Evolutionary conservation across 257 asterid genomes (phyloP).

Genomic region (Linderniella brevidens): DNA sequence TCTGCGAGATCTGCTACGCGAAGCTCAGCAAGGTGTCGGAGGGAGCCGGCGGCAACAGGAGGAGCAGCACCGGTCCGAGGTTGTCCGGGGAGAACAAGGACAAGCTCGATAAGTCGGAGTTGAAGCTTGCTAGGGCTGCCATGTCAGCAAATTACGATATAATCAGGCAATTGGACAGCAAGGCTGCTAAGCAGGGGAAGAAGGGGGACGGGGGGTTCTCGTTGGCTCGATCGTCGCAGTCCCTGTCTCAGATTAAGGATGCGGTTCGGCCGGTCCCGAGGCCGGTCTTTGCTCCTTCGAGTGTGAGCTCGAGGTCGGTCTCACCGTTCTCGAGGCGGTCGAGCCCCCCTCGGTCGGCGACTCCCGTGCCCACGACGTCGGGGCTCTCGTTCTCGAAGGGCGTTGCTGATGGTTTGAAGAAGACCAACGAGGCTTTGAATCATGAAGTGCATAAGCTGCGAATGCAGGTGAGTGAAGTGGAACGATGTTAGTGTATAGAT

Average conservation of each 20-base stretch:
- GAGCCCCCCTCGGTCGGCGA: conserved; percentile 86
- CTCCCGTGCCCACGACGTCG: conserved; percentile 81
- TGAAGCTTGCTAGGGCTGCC: conserved; percentile 48
- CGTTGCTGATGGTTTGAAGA: conserved; percentile 69
- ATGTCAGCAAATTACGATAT: conserved; percentile 55
- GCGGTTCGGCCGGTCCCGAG: conserved; percentile 43
- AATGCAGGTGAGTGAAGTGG: conserved; percentile 29
- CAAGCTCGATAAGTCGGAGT: conserved; percentile 62
- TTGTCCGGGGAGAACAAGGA: conserved; percentile 83
- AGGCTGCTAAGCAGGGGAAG: conserved; percentile 90
- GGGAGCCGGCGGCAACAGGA: conserved; percentile 40
- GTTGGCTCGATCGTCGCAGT: conserved; percentile 67
- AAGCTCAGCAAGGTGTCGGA: conserved; percentile 74
- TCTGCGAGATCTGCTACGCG: conserved; percentile 80
- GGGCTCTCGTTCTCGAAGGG: conserved; percentile 79
- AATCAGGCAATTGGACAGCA: conserved; percentile 65
- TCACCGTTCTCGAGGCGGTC: conserved; percentile 84
- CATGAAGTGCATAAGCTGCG: conserved; percentile 79
- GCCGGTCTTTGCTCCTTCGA: conserved; percentile 45
- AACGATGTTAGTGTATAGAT: conserved; percentile 5
- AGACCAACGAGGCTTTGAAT: conserved; percentile 70
- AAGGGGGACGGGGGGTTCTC: conserved; percentile 54
- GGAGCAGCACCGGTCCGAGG: conserved; percentile 64
- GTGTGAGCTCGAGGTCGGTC: conserved; percentile 69
- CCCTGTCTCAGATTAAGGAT: conserved; percentile 53